Base-by-base conservation (phyloP, 768 basidiomycete species). In the Phanerochaete carnosa region DNA sequence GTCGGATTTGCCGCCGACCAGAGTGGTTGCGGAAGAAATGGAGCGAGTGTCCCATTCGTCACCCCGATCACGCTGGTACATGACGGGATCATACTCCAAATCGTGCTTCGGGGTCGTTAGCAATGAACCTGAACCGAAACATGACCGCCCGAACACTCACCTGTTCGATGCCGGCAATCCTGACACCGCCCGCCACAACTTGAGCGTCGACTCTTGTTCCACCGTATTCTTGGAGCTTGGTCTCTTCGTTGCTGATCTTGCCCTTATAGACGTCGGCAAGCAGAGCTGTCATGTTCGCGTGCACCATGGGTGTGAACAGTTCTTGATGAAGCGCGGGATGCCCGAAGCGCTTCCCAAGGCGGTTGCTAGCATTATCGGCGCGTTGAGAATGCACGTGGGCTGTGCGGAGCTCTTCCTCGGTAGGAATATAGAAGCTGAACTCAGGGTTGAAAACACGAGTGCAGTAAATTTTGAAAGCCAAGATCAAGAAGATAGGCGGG, bases 41-140 rank as follows among this genome's bases (percentile, higher is more conserved):
- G 92, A 94, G 8, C 87, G 85, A 47, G 81, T 80, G 65, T 97
- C 95, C 93, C 92, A 96, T 66, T 95, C 93, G 72, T 96, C 92
- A 56, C 91, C 92, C 61, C 89, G 80, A 69, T 94, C 92, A 16
- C 90, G 85, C 65, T 80, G 82, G 67, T 94, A 94, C 22, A 90
- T 73, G 7, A 73, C 77, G n/a, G 89, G 90, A 67, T 94, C 92
- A 69, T 92, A 93, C 71, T 89, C 91, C 50, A 94, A 79, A 62
- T 94, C 89, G 64, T 75, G 77, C 82, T 88, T 58, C 1, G 60
- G 43, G 25, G 12, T 2, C 22, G 50, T 49, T 13, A 63, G 59
- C 64, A 39, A 43, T 13, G 26, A 28, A 19, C 28, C 46, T 29
- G 35, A 23, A 15, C 6, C n/a, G 19, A 16, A n/a, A 28, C 26